A percentile compares a stretch with the other conserved stretches of the same genome.
These are phyloP conservation scores for Ustilago bromivora DNA, from an alignment of 1,284 basidiomycete species.

Conservation along the genomic window DNA sequence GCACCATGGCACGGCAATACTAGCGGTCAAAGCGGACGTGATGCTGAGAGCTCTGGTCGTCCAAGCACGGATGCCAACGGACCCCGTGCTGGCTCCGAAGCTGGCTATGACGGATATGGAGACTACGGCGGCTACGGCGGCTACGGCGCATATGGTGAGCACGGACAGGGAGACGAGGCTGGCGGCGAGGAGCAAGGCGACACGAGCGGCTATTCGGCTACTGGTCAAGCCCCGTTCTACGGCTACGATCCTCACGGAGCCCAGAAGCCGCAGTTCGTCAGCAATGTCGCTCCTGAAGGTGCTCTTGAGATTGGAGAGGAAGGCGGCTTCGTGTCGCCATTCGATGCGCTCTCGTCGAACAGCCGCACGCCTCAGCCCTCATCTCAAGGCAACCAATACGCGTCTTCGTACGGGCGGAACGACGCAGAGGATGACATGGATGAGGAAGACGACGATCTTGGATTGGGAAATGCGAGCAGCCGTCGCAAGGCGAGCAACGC, in stretches of 20 bases:
- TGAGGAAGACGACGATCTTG: constrained; percentile 78
- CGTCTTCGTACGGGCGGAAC: constrained; percentile 24
- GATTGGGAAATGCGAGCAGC: constrained; percentile 80
- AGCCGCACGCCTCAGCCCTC: constrained; percentile 41
- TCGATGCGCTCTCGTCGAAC: constrained; percentile 75
- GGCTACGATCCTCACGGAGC: constrained; percentile 63
- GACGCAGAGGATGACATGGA: constrained; percentile 11
- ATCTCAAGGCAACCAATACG: constrained; percentile 38
- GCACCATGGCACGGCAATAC: constrained; percentile 34
- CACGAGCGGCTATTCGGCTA: constrained; percentile 17
- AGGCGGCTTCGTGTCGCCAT: constrained; percentile 80
- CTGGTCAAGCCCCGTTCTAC: constrained; percentile 50
- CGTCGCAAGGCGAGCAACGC: constrained; percentile 32
- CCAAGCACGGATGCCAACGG: constrained; percentile 25
- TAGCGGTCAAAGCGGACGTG: constrained; percentile 11
- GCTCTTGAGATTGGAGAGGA: constrained; percentile 58
- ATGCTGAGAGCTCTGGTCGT: constrained; percentile 28
- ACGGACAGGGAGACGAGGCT: constrained; percentile 14
- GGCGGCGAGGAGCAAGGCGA: constrained; percentile 28
- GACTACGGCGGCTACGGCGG: constrained; percentile 32
- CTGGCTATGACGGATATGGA: constrained; percentile 28
- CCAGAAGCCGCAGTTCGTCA: constrained; percentile 57
- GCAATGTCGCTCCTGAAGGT: constrained; percentile 63
- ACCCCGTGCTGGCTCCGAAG: constrained; percentile 21
- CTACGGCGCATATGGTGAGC: constrained; percentile 32